Conservation (phyloP, 2,329 filamentous ascomycete genomes). For the Colletotrichum horii region DNA sequence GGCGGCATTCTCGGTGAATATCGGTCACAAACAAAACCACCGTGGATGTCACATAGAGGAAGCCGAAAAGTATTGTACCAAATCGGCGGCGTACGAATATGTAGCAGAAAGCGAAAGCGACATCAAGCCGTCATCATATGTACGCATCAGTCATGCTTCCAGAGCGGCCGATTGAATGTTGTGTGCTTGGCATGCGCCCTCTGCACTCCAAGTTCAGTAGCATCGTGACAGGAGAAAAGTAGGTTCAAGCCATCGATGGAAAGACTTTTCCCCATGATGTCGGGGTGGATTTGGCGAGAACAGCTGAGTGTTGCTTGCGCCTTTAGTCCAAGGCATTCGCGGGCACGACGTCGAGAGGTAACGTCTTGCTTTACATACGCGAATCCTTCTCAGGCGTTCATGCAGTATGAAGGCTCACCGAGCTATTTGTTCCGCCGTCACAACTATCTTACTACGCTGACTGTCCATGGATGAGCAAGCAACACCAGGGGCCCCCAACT, state of each 20-base stretch:
- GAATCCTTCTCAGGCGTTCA: not conserved
- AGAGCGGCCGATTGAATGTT: not conserved
- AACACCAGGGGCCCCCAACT: not conserved
- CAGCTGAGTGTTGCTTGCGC: not conserved
- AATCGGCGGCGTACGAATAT: not conserved
- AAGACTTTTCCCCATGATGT: not conserved
- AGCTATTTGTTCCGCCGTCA: not conserved
- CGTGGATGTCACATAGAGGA: not conserved
- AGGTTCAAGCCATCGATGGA: not conserved
- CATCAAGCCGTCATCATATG: not conserved
- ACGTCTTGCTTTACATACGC: not conserved
- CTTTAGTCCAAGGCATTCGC: not conserved
- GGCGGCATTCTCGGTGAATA: not conserved
- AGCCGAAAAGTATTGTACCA: not conserved
- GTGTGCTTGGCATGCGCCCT: not conserved
- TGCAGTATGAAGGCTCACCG: not conserved
- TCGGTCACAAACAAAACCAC: not conserved
- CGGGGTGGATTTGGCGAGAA: not conserved
- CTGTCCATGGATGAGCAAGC: not conserved
- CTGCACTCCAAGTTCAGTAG: not conserved
- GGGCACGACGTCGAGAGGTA: not conserved
- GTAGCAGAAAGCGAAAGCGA: not conserved
- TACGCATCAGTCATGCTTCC: not conserved
- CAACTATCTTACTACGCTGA: not conserved
- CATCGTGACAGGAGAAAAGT: not conserved